phyloP scores from a whole-genome alignment of 2,329 filamentous ascomycete species.

The Xylaria arbuscula region DNA sequence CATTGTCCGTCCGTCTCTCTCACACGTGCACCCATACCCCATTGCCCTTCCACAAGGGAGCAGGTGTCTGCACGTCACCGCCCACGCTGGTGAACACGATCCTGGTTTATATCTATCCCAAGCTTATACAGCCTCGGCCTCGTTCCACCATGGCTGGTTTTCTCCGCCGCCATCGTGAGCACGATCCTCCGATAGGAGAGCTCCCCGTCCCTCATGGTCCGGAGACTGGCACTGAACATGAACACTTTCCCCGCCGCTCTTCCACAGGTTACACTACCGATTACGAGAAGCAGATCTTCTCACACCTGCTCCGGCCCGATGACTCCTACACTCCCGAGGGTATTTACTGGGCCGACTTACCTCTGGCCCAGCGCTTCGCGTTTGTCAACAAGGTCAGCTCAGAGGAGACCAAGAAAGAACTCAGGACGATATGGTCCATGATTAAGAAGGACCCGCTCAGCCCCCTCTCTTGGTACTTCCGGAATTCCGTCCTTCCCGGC shows the following conservation, averaged over 20 bases:
- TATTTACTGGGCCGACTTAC: constrained; percentile 92
- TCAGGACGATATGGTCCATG: constrained; percentile 76
- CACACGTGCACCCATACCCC: constrained; percentile 4
- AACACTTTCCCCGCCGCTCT: constrained; percentile 57
- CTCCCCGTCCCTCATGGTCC: constrained; percentile 67
- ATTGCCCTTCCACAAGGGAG: constrained; percentile 12
- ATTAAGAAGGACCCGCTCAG: constrained; percentile 87
- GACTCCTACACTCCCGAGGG: constrained; percentile 87
- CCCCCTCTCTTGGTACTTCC: constrained; percentile 86
- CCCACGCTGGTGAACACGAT: constrained; percentile 11
- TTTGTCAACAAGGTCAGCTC: constrained; percentile 82
- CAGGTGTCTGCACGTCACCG: constrained; percentile 20
- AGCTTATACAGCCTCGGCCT: not conserved
- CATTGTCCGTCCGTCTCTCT: not conserved
- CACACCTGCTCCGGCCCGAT: constrained; percentile 84
- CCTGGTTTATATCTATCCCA: constrained; percentile 16
- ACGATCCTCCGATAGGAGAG: constrained; percentile 60
- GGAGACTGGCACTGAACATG: constrained; percentile 60
- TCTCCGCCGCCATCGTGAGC: constrained; percentile 55
- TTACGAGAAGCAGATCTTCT: constrained; percentile 72
- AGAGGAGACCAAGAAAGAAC: constrained; percentile 75
- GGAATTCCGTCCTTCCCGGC: constrained; percentile 91
- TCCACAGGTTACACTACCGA: constrained; percentile 57
- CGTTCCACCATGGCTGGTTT: constrained; percentile 50
- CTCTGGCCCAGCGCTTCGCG: constrained; percentile 72